Conservation (phyloP, 768 basidiomycete genomes). For the Phylloporus arenicola region DNA sequence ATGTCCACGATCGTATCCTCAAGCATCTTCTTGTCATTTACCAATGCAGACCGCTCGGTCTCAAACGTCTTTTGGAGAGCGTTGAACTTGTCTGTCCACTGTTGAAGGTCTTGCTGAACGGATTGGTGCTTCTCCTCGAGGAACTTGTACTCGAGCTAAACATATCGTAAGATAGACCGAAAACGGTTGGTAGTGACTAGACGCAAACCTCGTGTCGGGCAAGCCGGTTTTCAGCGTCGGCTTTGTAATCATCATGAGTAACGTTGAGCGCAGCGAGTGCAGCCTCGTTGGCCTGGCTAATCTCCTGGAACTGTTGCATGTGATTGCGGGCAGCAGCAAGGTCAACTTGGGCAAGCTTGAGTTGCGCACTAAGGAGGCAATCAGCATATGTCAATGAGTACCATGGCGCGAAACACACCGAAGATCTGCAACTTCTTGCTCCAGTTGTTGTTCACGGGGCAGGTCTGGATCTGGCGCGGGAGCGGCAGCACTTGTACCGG, state of each 20-base stretch:
- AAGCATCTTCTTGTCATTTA: constrained; percentile 72
- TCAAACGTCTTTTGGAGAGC: constrained; percentile 66
- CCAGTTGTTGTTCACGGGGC: constrained; percentile 71
- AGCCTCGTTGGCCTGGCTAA: constrained; percentile 76
- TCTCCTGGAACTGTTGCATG: constrained; percentile 81
- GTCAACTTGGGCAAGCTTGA: constrained; percentile 77
- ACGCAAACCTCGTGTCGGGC: constrained; percentile 57
- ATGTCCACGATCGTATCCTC: constrained; percentile 82
- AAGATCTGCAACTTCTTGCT: constrained; percentile 80
- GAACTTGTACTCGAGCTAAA: constrained; percentile 57
- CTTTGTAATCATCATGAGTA: constrained; percentile 78
- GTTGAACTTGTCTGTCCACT: constrained; percentile 43
- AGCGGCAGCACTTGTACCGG: constrained; percentile 27
- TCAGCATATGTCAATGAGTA: background rate
- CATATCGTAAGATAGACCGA: background rate
- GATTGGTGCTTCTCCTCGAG: constrained; percentile 57
- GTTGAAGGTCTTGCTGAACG: constrained; percentile 49
- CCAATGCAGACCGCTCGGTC: constrained; percentile 63
- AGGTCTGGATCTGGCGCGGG: constrained; percentile 41
- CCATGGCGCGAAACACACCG: constrained; percentile 42
- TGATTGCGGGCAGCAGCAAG: constrained; percentile 64
- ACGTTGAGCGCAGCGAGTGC: constrained; percentile 63
- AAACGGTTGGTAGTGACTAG: background rate
- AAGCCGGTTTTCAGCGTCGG: constrained; percentile 64
- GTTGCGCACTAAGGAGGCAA: constrained; percentile 46